Base-by-base conservation (phyloP, 2,329 filamentous ascomycete genomes). In the Phialemoniopsis sp. region DNA sequence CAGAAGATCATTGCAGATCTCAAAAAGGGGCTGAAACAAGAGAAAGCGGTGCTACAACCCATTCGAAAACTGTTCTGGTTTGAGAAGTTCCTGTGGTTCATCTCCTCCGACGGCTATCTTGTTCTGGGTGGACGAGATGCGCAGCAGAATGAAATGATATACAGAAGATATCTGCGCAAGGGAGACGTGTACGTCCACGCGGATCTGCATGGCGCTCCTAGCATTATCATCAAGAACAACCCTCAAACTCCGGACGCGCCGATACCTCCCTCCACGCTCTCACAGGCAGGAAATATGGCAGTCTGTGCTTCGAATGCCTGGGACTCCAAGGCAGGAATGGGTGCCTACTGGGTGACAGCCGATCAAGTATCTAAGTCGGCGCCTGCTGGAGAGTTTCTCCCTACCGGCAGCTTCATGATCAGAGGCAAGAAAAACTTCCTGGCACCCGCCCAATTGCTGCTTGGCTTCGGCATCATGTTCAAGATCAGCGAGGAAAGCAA, bases 261-360 rank as follows among this genome's bases (percentile, higher is more conserved):
- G 0, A 91, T 98, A 18, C 89, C 93, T 4, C 93, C 93, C 0
- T 87, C 88, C 2, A 97, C 93, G 0, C 66, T 98, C 3, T 85
- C 88, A 0, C 93, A 98, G 64, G 93, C 93, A 4, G 93, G 93
- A 0, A 84, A 83, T 33, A 66, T 96, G 21, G 82, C 85, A 0
- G 86, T 98, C 5, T 88, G 87, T 46, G 86, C 87, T 8, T 96
- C 89, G 2, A 84, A 73, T 41, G 93, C 91, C 0, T 98, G 93
- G 93, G 93, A 97, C 44, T 91, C 87, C 2, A 98, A 98, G 61
- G 91, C 91, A 8, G 80, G 89, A 13, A 95, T 97, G 87, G 85
- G 87, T 14, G 90, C 91, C 8, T 98, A 88, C 85, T 98, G 93
- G 93, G 91, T 94, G 1, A 82, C 84, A 45, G 85, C 87, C 3